phyloP scores from a whole-genome alignment of 306 rosid genomes.

The Senna siamea region DNA sequence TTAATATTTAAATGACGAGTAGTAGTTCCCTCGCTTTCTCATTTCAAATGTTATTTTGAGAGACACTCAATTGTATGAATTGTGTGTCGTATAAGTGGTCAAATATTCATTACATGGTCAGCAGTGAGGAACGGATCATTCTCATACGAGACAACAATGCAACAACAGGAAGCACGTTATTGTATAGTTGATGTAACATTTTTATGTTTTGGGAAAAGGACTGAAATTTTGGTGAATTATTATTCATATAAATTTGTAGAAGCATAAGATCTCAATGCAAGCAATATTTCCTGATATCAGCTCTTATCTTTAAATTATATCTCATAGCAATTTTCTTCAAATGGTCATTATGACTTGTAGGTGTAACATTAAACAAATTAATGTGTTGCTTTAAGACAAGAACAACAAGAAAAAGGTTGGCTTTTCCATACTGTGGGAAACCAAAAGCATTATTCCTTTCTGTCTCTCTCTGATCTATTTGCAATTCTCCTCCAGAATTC shows the following conservation, averaged over 20 bases:
- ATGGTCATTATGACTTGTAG: background rate
- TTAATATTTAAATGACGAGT: background rate
- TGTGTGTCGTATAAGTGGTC: too few relatives aligned
- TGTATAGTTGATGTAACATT: background rate
- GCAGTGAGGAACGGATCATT: background rate
- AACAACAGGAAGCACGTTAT: background rate
- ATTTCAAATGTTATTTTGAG: background rate
- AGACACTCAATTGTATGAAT: background rate
- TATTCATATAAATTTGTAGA: background rate
- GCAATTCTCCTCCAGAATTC: background rate
- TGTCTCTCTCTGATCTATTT: background rate
- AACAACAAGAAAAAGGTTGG: background rate
- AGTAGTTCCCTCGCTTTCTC: background rate
- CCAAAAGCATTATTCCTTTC: background rate
- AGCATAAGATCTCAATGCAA: slow-evolving; percentile 3
- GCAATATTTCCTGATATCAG: background rate
- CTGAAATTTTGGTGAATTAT: background rate
- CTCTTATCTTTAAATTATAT: background rate
- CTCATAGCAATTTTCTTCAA: background rate
- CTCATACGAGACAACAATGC: background rate
- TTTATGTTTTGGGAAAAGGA: background rate
- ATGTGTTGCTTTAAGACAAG: background rate
- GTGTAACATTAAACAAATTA: background rate
- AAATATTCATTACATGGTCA: background rate
- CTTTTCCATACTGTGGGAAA: background rate